phyloP scores from a whole-genome alignment of 805 yeast species.

The Cyberlindnera misumaiensis region DNA sequence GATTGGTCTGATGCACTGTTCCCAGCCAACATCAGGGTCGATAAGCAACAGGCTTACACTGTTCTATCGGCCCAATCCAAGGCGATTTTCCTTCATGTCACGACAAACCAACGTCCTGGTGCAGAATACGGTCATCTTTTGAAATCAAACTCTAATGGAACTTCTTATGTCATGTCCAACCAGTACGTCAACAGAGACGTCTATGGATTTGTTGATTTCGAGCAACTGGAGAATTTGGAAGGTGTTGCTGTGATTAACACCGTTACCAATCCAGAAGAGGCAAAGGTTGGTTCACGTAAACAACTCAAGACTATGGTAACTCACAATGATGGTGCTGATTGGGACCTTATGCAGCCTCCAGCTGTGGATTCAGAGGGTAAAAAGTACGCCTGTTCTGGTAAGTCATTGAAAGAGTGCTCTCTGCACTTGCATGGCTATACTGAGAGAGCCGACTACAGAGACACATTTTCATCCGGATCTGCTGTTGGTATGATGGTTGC shows the following conservation, averaged over 20 bases:
- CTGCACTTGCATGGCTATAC: conserved; percentile 87
- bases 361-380: conserved; percentile 52
- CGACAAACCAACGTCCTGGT: conserved; percentile 46
- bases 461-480: conserved; percentile 79
- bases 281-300: conserved; percentile 41
- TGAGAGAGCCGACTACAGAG: conserved; percentile 76
- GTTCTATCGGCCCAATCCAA: conserved; percentile 66
- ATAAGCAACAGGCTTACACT: conserved; percentile 67
- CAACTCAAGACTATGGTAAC: conserved; percentile 66
- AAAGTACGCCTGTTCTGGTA: conserved; percentile 44
- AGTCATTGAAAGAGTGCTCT: conserved; percentile 55
- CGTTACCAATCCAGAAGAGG: conserved; percentile 49
- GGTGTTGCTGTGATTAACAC: conserved; percentile 75
- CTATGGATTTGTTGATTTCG: conserved; percentile 82
- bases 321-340: conserved; percentile 86
- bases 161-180: conserved; percentile 66
- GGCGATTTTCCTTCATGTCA: conserved; percentile 77
- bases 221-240: conserved; percentile 73
- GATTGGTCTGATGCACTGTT: conserved; percentile 72
- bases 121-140: conserved; percentile 71
- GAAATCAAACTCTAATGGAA: conserved; percentile 89
- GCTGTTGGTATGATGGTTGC: conserved; percentile 87
- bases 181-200: conserved; percentile 67
- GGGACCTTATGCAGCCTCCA: conserved; percentile 74
- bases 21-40: conserved; percentile 59